Conservation (phyloP, 192 early-diverging fungal species). For the Entomortierella parvispora region DNA sequence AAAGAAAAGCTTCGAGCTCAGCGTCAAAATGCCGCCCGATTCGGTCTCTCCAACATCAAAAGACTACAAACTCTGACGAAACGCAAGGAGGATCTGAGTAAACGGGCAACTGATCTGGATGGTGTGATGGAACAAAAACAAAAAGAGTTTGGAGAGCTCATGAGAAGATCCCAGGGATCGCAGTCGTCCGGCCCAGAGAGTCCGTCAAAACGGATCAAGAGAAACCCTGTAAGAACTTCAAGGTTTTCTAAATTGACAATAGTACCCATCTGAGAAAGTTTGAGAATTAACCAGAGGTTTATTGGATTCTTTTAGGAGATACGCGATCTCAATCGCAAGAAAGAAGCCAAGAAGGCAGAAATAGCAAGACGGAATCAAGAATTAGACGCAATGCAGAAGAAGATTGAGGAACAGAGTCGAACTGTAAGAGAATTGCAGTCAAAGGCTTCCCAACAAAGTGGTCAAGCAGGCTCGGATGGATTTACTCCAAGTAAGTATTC, state of each 20-base stretch:
- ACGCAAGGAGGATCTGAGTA: conserved; percentile 45
- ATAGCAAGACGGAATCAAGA: conserved; percentile 14
- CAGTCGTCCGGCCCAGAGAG: background rate
- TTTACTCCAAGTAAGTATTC: conserved; percentile 31
- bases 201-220: background rate
- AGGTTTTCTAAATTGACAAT: too few relatives aligned
- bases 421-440: conserved; percentile 5
- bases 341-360: conserved; percentile 24
- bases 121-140: conserved; percentile 36
- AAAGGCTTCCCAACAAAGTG: background rate
- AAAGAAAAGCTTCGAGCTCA: conserved; percentile 7
- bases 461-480: background rate
- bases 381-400: conserved; percentile 16
- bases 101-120: conserved; percentile 27
- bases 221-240: too few relatives aligned
- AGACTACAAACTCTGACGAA: conserved; percentile 31
- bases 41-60: conserved; percentile 36
- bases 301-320: conserved; percentile 27
- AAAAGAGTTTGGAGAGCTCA: conserved; percentile 22
- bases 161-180: background rate
- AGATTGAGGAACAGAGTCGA: conserved; percentile 29
- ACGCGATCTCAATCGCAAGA: conserved; percentile 18
- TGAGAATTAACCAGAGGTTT: too few relatives aligned
- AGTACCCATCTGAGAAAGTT: too few relatives aligned
- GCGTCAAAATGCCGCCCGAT: conserved; percentile 18